These are phyloP conservation scores for Musa schizocarpa DNA, from an alignment of 176 grass and related monocot genomes.

Conservation along the genomic window DNA sequence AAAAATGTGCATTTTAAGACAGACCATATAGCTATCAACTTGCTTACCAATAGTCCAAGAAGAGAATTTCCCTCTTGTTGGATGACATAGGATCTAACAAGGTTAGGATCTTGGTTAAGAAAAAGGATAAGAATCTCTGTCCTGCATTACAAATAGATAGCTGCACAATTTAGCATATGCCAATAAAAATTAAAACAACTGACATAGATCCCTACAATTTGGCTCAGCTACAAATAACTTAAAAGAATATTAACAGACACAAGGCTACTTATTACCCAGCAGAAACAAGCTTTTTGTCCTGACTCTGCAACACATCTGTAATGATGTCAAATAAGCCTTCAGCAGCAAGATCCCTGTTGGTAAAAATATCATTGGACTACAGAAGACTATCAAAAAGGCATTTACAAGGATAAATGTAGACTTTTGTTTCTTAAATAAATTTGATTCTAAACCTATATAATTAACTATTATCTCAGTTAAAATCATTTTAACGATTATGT, in stretches of 20 bases:
- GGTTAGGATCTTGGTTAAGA: conserved; percentile 59
- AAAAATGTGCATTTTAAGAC: not conserved
- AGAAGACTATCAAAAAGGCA: not conserved
- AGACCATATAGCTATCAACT: not conserved
- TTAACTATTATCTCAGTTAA: too few relatives aligned
- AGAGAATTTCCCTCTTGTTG: conserved; percentile 64
- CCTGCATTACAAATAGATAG: conserved; percentile 48
- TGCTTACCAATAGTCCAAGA: conserved; percentile 72
- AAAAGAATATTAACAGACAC: conserved; percentile 6
- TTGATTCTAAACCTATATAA: too few relatives aligned
- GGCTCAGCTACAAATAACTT: not conserved
- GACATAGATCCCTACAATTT: too few relatives aligned
- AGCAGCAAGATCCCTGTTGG: conserved; percentile 52
- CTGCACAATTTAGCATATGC: not conserved
- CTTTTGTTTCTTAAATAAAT: too few relatives aligned
- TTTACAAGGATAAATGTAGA: not conserved
- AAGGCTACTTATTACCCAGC: conserved; percentile 55
- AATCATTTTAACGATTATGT: too few relatives aligned
- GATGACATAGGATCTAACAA: conserved; percentile 53
- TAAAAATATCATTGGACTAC: not conserved
- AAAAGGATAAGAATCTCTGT: conserved; percentile 63
- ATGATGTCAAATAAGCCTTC: conserved; percentile 77
- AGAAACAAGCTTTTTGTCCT: conserved; percentile 60
- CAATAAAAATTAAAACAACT: not conserved
- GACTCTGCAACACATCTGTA: conserved; percentile 72